Conservation (phyloP, 805 yeast genomes). For the Candida sphagnicola region DNA sequence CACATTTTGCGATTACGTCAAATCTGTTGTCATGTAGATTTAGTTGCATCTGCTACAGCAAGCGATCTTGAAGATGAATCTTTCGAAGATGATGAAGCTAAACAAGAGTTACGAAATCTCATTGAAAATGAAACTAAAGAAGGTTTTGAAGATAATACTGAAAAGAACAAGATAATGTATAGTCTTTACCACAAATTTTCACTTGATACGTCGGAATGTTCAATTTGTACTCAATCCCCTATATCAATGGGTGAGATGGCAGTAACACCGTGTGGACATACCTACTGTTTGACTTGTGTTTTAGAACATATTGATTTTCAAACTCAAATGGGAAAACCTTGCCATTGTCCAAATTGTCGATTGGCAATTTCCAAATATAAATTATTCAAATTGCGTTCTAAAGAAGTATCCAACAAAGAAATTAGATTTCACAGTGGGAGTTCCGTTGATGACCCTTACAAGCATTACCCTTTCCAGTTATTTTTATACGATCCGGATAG, state of each 20-base stretch:
- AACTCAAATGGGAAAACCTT: conserved; percentile 36
- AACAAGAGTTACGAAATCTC: conserved; percentile 8
- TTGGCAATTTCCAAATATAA: conserved; percentile 45
- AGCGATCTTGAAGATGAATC: conserved; percentile 42
- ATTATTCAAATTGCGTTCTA: conserved; percentile 40
- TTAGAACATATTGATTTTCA: conserved; percentile 74
- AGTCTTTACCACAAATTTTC: conserved; percentile 24
- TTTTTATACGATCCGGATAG: conserved; percentile 46
- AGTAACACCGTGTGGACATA: conserved; percentile 77
- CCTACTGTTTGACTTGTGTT: conserved; percentile 71
- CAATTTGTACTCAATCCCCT: conserved; percentile 75
- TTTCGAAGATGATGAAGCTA: conserved; percentile 8
- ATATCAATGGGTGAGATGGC: conserved; percentile 50
- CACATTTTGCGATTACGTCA: conserved; percentile 83
- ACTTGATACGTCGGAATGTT: conserved; percentile 61
- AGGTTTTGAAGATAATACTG: conserved; percentile 17
- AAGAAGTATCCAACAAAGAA: conserved; percentile 20
- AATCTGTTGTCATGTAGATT: conserved; percentile 77
- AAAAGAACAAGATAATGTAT: conserved; percentile 22
- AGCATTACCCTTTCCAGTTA: conserved; percentile 26
- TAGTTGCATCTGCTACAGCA: conserved; percentile 51
- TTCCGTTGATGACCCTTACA: conserved; percentile 16
- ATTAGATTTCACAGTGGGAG: conserved; percentile 26
- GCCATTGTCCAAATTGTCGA: conserved; percentile 79
- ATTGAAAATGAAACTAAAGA: conserved; percentile 8